Base-by-base conservation (phyloP, 805 yeast species). In the Jamesozyma piceae region DNA sequence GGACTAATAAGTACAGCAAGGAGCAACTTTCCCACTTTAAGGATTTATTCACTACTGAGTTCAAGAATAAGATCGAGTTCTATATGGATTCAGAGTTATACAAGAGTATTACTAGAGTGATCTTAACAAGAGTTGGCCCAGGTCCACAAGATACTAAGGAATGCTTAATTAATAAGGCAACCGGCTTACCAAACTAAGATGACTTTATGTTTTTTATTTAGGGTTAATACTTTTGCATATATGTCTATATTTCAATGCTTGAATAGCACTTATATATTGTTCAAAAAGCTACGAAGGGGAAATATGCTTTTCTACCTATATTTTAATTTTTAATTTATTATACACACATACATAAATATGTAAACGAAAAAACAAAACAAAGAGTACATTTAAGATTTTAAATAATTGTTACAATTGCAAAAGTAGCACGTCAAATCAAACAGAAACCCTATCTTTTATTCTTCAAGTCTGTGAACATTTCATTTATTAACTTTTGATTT, bases 41-140 rank as follows among this genome's bases (percentile, higher is more conserved):
- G 6, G 33, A 50, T 1, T 50, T 50, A 18, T 64, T 59, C 37
- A 56, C 56, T 20, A 49, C 58, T 10, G 44, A 50, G 10, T 38
- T 26, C 22, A 37, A 33, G 24, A 31, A 38, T 6, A 38, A 35
- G 29, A 36, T 36, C 10, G 20, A 35, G 15, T 44, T 43, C 33
- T 32, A 20, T 19, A 68, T 73, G 52, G 77, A 74, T 51, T 60
- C 65, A 15, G 79, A 74, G 32, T 65, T 83, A 35, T 68, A 73
- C 53, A 68, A 69, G 43, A 95, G 95, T 37, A 89, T 92, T 40
- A 77, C 90, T 37, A 80, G 82, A 55, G 77, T 92, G 32, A 92
- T 92, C 52, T 68, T 83, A 55, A 89, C 98, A 14, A 66, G 75
- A 52, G 89, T 87, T 42, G 98, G 97, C 28, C 76, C 77, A 20